Evolutionary conservation across 768 basidiomycete species (phyloP), one percentile per base, ranked within the genome.

Genomic region (Pleurotus djamor): DNA sequence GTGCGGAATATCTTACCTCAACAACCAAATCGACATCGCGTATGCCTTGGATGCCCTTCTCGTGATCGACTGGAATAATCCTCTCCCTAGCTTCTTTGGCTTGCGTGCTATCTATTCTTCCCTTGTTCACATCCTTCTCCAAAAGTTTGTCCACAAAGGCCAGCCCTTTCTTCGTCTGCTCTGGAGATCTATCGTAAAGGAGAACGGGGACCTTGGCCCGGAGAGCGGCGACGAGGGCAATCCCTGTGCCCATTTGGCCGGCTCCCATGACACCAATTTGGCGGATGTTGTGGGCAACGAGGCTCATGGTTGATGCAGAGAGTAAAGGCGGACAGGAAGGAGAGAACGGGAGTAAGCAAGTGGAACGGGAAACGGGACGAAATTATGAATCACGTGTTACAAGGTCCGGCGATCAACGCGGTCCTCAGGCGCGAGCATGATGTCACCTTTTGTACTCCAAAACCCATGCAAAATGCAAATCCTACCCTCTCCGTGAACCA

Each of bases 1-100:
- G 21, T 50, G 28, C 28, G 16, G n/a, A 28, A 45, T 32, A 9
- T 69, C 80, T 58, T 61, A 89, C 92, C 84, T 98, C 96, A 50
- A 98, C 79, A 47, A 94, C 91, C 84, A 98, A 88, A 68, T 96
- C 94, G 6, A 87, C 90, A 67, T 95, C 94, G 50, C 86, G 78
- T 64, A 94, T 66, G 2, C 79, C 86, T 47, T 77, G 74, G 21
- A 92, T 64, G 2, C 81, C 83, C 28, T 72, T 66, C 5, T 77
- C 74, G 8, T 67, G 64, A n/a, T 80, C 78, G 3, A 92, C 82
- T 8, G 87, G 77, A 7, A 69, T 77, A 21, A 98, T 76, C 48
- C 90, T 79, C 16, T 82, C 86, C 57, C 83, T 76, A 1, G 91
- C 89, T 55, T 89, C 90, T 48, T 88, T 86, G 0, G 92, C 91